Conservation (phyloP, 1,284 basidiomycete species). For the Tilletia setariae region DNA sequence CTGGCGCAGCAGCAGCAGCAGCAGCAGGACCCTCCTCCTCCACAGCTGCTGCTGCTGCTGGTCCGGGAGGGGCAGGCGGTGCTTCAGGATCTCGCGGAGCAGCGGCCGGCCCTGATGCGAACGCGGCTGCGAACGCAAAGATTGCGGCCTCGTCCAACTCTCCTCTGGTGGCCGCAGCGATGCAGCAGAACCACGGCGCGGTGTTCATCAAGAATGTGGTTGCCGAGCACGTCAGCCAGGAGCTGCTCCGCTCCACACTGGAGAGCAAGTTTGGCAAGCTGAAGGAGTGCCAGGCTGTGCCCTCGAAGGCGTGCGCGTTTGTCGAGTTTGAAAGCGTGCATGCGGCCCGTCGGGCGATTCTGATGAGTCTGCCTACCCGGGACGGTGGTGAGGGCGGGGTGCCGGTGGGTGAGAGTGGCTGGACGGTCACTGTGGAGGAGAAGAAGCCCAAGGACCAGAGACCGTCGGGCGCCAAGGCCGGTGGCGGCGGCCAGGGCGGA, state of each 20-base stretch:
- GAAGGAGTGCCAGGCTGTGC: constrained; percentile 84
- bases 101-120: background rate
- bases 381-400: constrained; percentile 87
- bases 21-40: background rate
- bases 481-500: background rate
- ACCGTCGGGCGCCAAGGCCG: background rate
- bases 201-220: constrained; percentile 64
- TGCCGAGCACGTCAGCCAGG: constrained; percentile 68
- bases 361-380: constrained; percentile 64
- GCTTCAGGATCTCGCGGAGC: background rate
- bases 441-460: constrained; percentile 57
- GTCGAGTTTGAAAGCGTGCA: constrained; percentile 80
- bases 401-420: constrained; percentile 63
- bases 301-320: constrained; percentile 86
- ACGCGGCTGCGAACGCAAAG: constrained; percentile 9
- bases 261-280: constrained; percentile 74
- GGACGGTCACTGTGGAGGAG: constrained; percentile 75
- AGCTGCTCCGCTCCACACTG: constrained; percentile 64
- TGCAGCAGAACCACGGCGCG: constrained; percentile 22
- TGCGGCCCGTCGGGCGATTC: constrained; percentile 77
- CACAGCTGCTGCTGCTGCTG: background rate
- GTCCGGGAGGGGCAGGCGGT: constrained; percentile 5
- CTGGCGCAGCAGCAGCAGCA: constrained; percentile 17
- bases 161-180: background rate
- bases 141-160: background rate